Evolutionary conservation across 345 rosid genomes (phyloP), one percentile per base, ranked within the genome.

Genomic region (Eutrema japonicum): DNA sequence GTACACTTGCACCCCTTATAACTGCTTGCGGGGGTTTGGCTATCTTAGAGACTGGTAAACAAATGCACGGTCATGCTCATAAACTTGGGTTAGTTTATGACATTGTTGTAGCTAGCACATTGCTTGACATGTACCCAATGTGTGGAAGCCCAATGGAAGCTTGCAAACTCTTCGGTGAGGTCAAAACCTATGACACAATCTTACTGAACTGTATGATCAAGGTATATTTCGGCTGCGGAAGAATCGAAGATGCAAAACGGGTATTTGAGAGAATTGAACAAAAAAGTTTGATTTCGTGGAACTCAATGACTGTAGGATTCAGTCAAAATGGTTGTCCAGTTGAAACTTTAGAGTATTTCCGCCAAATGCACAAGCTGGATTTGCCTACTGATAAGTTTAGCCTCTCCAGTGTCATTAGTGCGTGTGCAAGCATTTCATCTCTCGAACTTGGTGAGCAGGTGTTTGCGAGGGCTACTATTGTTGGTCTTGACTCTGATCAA

Each of bases 231-330:
- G 89, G 76, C 58, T 88, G 85, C 8, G 97, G 97, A 55, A 83
- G 87, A 83, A 58, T 91, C 7, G 89, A 86, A 38, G 93, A 88
- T 55, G 96, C 98, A 43, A 88, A 83, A 72, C 54, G 67, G 59
- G 54, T 89, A 18, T 93, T 91, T 62, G 71, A 74, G 51, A 83
- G 73, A 27, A 89, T 89, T 67, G 78, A 84, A 33, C 54, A 32
- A 33, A 91, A 79, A 78, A 93, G 86, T 71, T 79, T 89, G 85
- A 83, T 89, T 64, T 91, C 98, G 7, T 93, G 97, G 97, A 93
- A 93, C 79, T 88, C 97, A 26, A 91, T 91, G 87, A 80, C 84
- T 1, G 84, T 78, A 47, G 97, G 89, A 64, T 83, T 89, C 13
- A 79, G 83, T 74, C 90, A 86, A 80, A 93, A 93, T 59, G 89